These are phyloP conservation scores for Multifurca ochricompacta DNA, from an alignment of 768 basidiomycete species.

Conservation along the genomic window DNA sequence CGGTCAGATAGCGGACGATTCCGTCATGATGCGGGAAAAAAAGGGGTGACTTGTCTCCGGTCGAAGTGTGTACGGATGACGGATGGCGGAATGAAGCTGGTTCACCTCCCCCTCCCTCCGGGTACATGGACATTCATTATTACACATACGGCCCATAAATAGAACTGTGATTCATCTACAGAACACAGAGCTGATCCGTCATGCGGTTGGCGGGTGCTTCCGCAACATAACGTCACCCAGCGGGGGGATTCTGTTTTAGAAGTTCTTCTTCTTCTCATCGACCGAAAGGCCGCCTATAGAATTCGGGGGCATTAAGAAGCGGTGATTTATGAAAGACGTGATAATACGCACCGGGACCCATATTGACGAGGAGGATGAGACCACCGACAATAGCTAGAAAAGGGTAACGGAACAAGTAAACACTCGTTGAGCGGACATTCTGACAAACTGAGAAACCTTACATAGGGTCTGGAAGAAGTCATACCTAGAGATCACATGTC, in stretches of 20 bases:
- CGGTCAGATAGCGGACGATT: not conserved
- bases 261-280: slow-evolving; percentile 99
- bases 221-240: not conserved
- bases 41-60: not conserved
- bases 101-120: not conserved
- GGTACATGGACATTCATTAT: not conserved
- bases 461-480: slow-evolving; percentile 99
- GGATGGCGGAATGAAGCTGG: not conserved
- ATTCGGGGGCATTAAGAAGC: slow-evolving; percentile 9
- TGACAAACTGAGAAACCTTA: slow-evolving; percentile 25
- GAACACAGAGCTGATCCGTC: slow-evolving; percentile 5
- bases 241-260: slow-evolving; percentile 29
- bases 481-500: slow-evolving; percentile 49
- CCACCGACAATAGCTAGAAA: slow-evolving; percentile 85
- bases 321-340: not conserved
- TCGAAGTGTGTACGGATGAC: not conserved
- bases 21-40: not conserved
- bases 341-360: slow-evolving; percentile 73
- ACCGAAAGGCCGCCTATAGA: slow-evolving; percentile 81
- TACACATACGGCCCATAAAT: slow-evolving; percentile 11
- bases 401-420: slow-evolving; percentile 5
- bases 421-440: not conserved
- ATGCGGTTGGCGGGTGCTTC: not conserved
- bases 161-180: slow-evolving; percentile 2
- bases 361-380: slow-evolving; percentile 93